Evolutionary conservation across 1,139 yeast species (phyloP), one percentile per base, ranked within the genome.

Genomic region (Kluyveromyces marxianus): DNA sequence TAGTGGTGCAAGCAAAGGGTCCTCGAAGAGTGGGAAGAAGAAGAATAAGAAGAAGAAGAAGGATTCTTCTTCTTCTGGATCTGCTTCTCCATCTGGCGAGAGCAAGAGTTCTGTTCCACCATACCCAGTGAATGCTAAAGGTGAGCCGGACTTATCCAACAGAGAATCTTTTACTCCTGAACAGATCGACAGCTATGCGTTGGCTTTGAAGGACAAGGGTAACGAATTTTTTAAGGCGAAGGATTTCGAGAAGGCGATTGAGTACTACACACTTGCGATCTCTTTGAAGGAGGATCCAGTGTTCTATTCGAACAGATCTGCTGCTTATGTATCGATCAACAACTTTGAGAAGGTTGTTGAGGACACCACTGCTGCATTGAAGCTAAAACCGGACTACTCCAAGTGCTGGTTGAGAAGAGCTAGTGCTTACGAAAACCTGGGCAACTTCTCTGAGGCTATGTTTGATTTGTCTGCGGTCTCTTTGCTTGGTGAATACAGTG

Each of bases 271-370:
- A 39, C 79, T 77, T 50, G 97, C 98, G 10, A 73, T 94, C 57
- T 66, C 74, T 50, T 74, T 88, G 61, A 81, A 81, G 62, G 69
- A 74, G 53, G 97, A 92, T 66, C 90, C 97, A 14, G 85, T 90
- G 38, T 92, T 78, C 69, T 90, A 83, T 70, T 88, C 97, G 51
- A 90, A 90, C 72, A 79, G 96, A 69, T 89, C 97, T 27, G 98
- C 98, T 24, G 92, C 97, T 69, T 87, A 86, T 68, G 85, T 89
- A 47, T 87, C 95, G 24, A 72, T 86, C 55, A 78, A 81, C 50
- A 79, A 89, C 54, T 81, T 78, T 62, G 87, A 85, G 57, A 82
- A 87, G 61, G 96, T 89, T 40, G 76, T 94, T 54, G 86, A 81
- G 56, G 96, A 88, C 65, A 83, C 96, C 49, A 79, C 96, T 30